A percentile compares a stretch with the other conserved stretches of the same genome.
These are phyloP conservation scores for Symmetrospora coprosmae DNA, from an alignment of 768 basidiomycete genomes.

Conservation along the genomic window DNA sequence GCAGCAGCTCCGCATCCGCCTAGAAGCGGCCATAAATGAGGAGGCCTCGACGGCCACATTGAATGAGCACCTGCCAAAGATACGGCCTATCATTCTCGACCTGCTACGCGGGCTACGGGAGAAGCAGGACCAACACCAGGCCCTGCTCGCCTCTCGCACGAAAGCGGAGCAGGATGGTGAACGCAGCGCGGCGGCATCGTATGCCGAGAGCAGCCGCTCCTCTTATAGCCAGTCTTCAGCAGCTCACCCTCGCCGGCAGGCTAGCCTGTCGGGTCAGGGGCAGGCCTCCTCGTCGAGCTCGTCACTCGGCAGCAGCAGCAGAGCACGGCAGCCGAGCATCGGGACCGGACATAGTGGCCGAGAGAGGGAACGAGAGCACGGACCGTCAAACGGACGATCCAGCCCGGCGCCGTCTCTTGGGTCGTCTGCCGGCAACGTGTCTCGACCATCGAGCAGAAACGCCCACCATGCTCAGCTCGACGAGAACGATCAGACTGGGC, in stretches of 20 bases:
- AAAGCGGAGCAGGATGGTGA: too few relatives aligned
- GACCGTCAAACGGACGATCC: background rate
- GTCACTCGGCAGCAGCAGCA: too few relatives aligned
- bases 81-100: constrained; percentile 80
- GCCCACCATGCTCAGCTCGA: background rate
- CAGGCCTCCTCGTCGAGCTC: too few relatives aligned
- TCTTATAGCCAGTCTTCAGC: background rate
- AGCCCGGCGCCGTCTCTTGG: background rate
- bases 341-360: too few relatives aligned
- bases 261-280: too few relatives aligned
- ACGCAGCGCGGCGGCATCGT: background rate
- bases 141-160: background rate
- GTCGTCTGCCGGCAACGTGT: background rate
- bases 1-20: constrained; percentile 67
- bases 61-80: constrained; percentile 73
- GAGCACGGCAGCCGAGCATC: too few relatives aligned
- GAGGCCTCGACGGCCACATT: constrained; percentile 74
- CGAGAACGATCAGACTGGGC: background rate
- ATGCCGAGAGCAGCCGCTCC: background rate
- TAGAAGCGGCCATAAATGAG: constrained; percentile 73
- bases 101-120: constrained; percentile 82
- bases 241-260: too few relatives aligned
- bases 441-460: background rate
- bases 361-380: too few relatives aligned
- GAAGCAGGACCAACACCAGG: constrained; percentile 76